These are phyloP conservation scores for Cystofilobasidium capitatum DNA, from an alignment of 768 basidiomycete genomes.

Conservation along the genomic window DNA sequence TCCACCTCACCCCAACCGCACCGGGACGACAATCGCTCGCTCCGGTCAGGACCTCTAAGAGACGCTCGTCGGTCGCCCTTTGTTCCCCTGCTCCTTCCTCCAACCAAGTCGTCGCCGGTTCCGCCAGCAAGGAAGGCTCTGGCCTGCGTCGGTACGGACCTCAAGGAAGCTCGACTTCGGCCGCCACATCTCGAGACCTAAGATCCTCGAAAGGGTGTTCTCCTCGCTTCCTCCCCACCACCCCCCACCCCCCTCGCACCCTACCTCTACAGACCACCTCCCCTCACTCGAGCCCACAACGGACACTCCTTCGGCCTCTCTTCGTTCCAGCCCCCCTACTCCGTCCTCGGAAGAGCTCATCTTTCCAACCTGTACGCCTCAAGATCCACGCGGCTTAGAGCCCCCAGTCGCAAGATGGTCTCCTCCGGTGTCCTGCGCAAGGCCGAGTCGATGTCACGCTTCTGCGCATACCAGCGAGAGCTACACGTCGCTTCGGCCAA, in stretches of 20 bases:
- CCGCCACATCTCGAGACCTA: background rate
- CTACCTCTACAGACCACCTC: background rate
- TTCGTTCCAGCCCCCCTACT: background rate
- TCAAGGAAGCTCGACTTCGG: background rate
- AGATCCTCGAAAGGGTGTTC: background rate
- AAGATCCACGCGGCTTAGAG: too few species aligned
- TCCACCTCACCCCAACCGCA: too few species aligned
- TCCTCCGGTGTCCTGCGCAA: background rate
- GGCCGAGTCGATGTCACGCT: background rate
- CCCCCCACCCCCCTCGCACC: background rate
- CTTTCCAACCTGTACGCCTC: too few species aligned
- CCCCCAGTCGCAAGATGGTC: background rate
- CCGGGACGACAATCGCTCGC: too few species aligned
- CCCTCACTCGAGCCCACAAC: background rate
- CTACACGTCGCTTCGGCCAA: background rate
- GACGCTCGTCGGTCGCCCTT: background rate
- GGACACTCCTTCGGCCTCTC: too few species aligned
- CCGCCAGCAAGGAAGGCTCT: background rate
- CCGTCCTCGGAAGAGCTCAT: too few species aligned
- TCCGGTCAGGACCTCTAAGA: too few species aligned
- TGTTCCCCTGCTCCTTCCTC: background rate
- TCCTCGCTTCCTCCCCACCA: background rate
- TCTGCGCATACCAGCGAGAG: background rate
- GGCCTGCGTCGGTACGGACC: background rate
- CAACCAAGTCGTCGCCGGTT: background rate